phyloP scores from a whole-genome alignment of 495 filamentous ascomycete genomes.

The Xylaria longipes region DNA sequence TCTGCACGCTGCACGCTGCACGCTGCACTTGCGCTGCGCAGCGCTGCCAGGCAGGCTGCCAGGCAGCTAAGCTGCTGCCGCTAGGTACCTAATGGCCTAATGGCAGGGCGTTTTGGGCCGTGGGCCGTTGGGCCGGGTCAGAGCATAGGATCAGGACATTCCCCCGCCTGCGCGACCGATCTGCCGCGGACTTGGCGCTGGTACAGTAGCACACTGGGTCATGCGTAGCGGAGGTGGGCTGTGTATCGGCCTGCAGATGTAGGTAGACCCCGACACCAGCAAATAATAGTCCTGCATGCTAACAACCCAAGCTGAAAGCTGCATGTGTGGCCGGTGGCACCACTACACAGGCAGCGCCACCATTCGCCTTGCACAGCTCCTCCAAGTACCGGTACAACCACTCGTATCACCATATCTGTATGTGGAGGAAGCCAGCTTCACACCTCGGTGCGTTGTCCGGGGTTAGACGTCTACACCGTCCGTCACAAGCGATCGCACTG shows the following conservation, averaged over 20 bases:
- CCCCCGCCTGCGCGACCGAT: slow-evolving; percentile 25
- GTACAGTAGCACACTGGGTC: slow-evolving; percentile 30
- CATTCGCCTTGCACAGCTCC: slow-evolving; percentile 16
- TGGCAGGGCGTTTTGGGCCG: slow-evolving; percentile 10
- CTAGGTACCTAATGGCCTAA: neutral
- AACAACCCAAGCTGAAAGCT: slow-evolving; percentile 55
- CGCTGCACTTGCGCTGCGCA: neutral
- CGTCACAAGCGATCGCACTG: neutral
- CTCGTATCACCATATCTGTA: slow-evolving; percentile 12
- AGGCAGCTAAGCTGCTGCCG: neutral
- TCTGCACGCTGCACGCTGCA: no score
- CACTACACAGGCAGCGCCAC: slow-evolving; percentile 43
- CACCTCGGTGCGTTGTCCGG: neutral
- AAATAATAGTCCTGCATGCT: slow-evolving; percentile 43
- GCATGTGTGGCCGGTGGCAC: slow-evolving; percentile 44
- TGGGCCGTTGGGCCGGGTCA: slow-evolving; percentile 21
- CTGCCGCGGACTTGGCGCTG: slow-evolving; percentile 23
- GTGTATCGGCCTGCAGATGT: slow-evolving; percentile 55
- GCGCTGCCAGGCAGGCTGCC: no score
- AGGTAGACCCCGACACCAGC: slow-evolving; percentile 43
- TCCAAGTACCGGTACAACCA: slow-evolving; percentile 32
- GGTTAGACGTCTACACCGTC: neutral
- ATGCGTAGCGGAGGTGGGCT: slow-evolving; percentile 49
- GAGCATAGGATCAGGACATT: slow-evolving; percentile 19
- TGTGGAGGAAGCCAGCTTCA: slow-evolving; percentile 17